Evolutionary conservation across 441 rosid genomes (phyloP), one percentile per base, ranked within the genome.

Genomic region (Aleurites moluccanus): DNA sequence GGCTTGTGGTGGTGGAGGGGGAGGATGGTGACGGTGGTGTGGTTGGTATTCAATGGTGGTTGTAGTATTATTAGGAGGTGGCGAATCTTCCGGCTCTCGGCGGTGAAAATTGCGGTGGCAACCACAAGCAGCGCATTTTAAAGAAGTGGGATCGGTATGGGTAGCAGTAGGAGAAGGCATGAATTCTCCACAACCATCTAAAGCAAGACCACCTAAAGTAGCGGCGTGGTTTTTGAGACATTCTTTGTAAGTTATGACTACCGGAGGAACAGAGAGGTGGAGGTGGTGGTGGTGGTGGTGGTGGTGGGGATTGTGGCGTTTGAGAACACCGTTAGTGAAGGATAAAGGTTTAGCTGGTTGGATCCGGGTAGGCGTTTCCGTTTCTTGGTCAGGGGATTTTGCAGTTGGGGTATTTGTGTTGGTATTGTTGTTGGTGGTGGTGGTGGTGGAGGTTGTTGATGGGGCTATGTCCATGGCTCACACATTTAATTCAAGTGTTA

Each of bases 101-200:
- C 97, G 97, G 90, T 94, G 99, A 85, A 94, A 94, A 44, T 94
- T 92, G 62, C 98, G 95, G 80, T 94, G 98, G 80, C 98, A 94
- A 33, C 97, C 94, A 40, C 99, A 94, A 25, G 99, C 99, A 0
- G 94, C 98, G 64, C 99, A 94, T 79, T 84, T 91, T 74, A 94
- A 74, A 62, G 92, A 89, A 42, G 91, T 87, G n/a, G 98, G 98
- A 82, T 94, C 92, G 45, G 86, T 33, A 62, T 87, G 66, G 71
- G 77, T 86, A 16, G 93, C 84, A 30, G 87, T 74, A 2, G 95
- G 90, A 23, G 97, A 89, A 1, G 96, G 94, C 99, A 92, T 91
- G 88, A 92, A 94, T 77, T 94, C 99, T 38, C 97, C 98, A 45
- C 99, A 94, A 10, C 99, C 99, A 72, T 94, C 99, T 2, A 92